Evolutionary conservation across 2,329 filamentous ascomycete genomes (phyloP).

Genomic region (Fusarium humuli): DNA sequence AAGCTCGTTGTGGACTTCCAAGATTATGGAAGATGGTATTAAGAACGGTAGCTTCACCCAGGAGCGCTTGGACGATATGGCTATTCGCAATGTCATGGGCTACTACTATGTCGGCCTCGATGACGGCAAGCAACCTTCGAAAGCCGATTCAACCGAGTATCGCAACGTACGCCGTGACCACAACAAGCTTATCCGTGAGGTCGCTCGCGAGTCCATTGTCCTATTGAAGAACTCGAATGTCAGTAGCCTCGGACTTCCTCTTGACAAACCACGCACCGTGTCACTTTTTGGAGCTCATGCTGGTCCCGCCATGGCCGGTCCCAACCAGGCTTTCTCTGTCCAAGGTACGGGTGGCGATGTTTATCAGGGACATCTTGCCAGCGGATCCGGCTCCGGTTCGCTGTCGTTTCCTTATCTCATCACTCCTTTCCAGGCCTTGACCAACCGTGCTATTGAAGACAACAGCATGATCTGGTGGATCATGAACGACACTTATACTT

Average conservation of each 20-base stretch:
- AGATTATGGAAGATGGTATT: neutral
- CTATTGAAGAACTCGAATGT: conserved; percentile 65
- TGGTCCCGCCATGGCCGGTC: conserved; percentile 16
- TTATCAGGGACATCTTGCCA: conserved; percentile 54
- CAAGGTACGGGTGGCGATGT: neutral
- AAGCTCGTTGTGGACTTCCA: neutral
- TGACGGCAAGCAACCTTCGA: conserved; percentile 60
- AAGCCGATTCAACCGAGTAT: conserved; percentile 55
- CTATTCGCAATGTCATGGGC: neutral
- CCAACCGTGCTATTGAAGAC: conserved; percentile 56
- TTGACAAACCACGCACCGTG: conserved; percentile 54
- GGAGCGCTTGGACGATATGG: conserved; percentile 3
- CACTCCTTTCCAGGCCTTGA: conserved; percentile 65
- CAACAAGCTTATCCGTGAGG: conserved; percentile 57
- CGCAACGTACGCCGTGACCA: conserved; percentile 65
- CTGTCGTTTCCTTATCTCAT: conserved; percentile 61
- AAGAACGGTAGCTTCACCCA: neutral
- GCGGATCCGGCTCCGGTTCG: conserved; percentile 64
- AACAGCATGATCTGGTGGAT: conserved; percentile 21
- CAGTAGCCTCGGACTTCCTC: conserved; percentile 55
- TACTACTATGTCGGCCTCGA: conserved; percentile 12
- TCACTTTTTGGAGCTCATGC: conserved; percentile 62
- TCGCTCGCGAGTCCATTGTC: conserved; percentile 66
- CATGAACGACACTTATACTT: neutral
- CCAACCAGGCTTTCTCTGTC: neutral